phyloP scores from a whole-genome alignment of 371 early-diverging fungal genomes.

The Apophysomyces ossiformis region DNA sequence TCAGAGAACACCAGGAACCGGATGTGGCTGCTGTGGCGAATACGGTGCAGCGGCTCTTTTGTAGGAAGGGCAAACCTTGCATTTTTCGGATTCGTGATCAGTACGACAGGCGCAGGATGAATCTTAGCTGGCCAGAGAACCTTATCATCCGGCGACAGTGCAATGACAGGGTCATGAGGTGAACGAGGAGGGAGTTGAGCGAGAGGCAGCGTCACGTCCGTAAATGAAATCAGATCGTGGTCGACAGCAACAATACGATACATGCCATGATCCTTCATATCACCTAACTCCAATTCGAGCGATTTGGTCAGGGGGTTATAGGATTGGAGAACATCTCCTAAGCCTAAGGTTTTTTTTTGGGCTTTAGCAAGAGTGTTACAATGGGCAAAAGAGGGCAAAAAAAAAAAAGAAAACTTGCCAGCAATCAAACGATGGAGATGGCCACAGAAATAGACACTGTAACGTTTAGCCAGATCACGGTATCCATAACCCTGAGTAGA shows the following conservation, averaged over 20 bases:
- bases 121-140: slow-evolving; percentile 31
- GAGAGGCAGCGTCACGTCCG: slow-evolving; percentile 69
- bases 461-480: slow-evolving; percentile 59
- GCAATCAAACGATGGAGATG: slow-evolving; percentile 83
- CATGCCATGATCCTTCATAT: slow-evolving; percentile 83
- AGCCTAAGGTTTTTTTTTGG: slow-evolving; percentile 39
- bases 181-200: slow-evolving; percentile 49
- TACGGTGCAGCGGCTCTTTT: slow-evolving; percentile 74
- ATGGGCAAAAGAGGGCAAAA: too few relatives aligned
- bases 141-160: slow-evolving; percentile 18
- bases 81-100: slow-evolving; percentile 92
- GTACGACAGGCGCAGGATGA: slow-evolving; percentile 71
- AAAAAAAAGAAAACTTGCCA: slow-evolving; percentile 38
- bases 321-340: slow-evolving; percentile 68
- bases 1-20: slow-evolving; percentile 74
- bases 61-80: slow-evolving; percentile 70
- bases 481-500: slow-evolving; percentile 66
- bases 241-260: slow-evolving; percentile 89
- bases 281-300: slow-evolving; percentile 86
- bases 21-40: slow-evolving; percentile 69
- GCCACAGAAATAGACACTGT: slow-evolving; percentile 84
- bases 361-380: background rate
- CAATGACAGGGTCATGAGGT: slow-evolving; percentile 16
- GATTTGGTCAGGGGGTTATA: slow-evolving; percentile 64
- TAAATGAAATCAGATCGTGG: slow-evolving; percentile 84